Evolutionary conservation across 331 rosid species (phyloP).

Genomic region (Malus hybrid): DNA sequence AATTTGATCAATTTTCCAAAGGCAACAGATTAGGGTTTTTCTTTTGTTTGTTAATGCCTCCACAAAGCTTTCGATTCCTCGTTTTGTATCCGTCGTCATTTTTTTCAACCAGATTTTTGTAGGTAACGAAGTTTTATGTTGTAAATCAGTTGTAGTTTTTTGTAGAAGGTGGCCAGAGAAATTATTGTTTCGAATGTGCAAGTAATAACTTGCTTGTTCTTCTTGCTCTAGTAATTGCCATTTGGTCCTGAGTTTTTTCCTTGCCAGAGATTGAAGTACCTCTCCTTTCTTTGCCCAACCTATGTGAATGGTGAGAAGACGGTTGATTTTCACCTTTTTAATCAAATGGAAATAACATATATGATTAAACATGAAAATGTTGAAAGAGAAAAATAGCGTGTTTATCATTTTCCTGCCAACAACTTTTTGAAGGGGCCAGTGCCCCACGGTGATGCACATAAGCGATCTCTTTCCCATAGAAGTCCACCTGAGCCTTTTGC

Average conservation of each 20-base stretch:
- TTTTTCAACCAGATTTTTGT: not conserved
- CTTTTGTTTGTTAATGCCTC: not conserved
- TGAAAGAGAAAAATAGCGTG: too few species aligned
- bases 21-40: not conserved
- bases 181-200: not conserved
- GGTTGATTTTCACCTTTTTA: not conserved
- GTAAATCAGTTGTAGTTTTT: not conserved
- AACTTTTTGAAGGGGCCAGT: too few species aligned
- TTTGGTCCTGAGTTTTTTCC: not conserved
- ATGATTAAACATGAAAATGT: too few species aligned
- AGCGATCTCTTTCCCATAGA: too few species aligned
- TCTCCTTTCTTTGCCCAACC: not conserved
- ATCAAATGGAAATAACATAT: too few species aligned
- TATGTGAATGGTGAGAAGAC: too few species aligned
- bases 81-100: not conserved
- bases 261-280: not conserved
- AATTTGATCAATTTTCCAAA: not conserved
- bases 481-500: too few species aligned
- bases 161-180: not conserved
- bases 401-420: too few species aligned
- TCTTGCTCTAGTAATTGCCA: not conserved
- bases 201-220: not conserved
- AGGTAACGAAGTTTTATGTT: not conserved
- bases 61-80: not conserved
- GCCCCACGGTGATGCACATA: too few species aligned